Evolutionary conservation across 768 basidiomycete species (phyloP).

Genomic region (Lentinula edodes): DNA sequence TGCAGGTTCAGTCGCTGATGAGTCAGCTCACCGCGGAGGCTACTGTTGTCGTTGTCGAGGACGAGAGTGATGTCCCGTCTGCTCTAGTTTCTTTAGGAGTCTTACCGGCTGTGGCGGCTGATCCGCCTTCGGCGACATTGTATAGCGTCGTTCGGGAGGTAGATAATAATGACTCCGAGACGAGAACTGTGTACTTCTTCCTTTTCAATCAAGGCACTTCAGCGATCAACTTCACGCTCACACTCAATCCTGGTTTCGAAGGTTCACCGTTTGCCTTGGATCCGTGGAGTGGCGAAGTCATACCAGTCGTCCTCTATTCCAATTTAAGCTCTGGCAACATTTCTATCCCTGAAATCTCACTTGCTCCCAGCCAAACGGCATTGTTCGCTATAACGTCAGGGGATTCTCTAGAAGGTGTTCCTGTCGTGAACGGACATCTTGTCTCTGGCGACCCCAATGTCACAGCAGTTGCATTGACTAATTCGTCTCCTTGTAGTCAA

Average conservation of each 20-base stretch:
- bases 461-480: slow-evolving; percentile 2
- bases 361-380: slow-evolving; percentile 8
- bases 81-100: slow-evolving; percentile 9
- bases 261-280: slow-evolving; percentile 13
- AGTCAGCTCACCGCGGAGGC: slow-evolving; percentile 6
- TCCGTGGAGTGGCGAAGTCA: slow-evolving; percentile 10
- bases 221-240: slow-evolving; percentile 10
- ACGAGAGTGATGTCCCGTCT: slow-evolving; percentile 7
- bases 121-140: slow-evolving; percentile 3
- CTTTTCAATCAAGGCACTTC: slow-evolving; percentile 9
- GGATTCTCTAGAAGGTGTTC: slow-evolving; percentile 7
- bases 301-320: slow-evolving; percentile 9
- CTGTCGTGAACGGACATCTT: slow-evolving; percentile 1
- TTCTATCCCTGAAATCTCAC: slow-evolving; percentile 10
- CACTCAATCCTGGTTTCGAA: slow-evolving; percentile 7
- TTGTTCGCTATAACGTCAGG: slow-evolving; percentile 10
- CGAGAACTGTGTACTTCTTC: slow-evolving; percentile 8
- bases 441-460: slow-evolving; percentile 7
- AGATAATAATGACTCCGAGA: not conserved
- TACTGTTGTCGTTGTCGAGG: slow-evolving; percentile 5
- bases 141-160: slow-evolving; percentile 7
- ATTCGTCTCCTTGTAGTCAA: not conserved
- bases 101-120: slow-evolving; percentile 8
- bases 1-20: slow-evolving; percentile 11
- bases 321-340: slow-evolving; percentile 7